Percentiles rank a stretch among this genome's conserved stretches.
Evolutionary conservation across 768 basidiomycete species (phyloP).

Genomic region (Boletus barrowsii): DNA sequence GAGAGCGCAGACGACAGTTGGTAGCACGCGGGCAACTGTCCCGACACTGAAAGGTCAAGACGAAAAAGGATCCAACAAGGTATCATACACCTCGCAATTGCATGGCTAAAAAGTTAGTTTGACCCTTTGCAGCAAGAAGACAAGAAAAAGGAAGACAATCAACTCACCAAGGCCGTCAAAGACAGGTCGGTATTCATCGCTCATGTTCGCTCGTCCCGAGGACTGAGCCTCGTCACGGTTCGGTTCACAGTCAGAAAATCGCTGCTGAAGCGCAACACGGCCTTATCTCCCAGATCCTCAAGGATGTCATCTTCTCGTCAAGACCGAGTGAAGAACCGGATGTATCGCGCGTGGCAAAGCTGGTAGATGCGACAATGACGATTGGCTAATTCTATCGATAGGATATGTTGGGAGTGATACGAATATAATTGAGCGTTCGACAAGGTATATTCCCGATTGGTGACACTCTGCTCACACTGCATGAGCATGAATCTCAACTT

Average conservation of each 20-base stretch:
- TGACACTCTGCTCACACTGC: too few species aligned
- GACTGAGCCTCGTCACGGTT: not conserved
- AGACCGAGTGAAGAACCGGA: slow-evolving; percentile 33
- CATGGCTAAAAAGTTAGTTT: not conserved
- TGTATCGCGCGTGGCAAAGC: slow-evolving; percentile 25
- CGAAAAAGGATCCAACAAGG: slow-evolving; percentile 43
- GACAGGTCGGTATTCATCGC: slow-evolving; percentile 60
- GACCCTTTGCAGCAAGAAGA: slow-evolving; percentile 43
- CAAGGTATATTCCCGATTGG: too few species aligned
- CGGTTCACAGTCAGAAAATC: slow-evolving; percentile 67
- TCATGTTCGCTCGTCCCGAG: not conserved
- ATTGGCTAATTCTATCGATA: slow-evolving; percentile 17
- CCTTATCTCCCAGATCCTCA: slow-evolving; percentile 88
- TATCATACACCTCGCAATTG: slow-evolving; percentile 16
- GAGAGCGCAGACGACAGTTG: slow-evolving; percentile 60
- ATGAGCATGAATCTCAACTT: too few species aligned
- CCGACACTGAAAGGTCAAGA: slow-evolving; percentile 54
- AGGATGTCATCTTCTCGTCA: slow-evolving; percentile 83
- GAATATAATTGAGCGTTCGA: not conserved
- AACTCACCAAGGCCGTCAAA: slow-evolving; percentile 83
- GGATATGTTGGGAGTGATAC: not conserved
- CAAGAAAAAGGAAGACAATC: slow-evolving; percentile 86
- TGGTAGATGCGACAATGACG: slow-evolving; percentile 39
- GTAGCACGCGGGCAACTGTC: slow-evolving; percentile 54
- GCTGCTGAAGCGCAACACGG: slow-evolving; percentile 92